phyloP scores from a whole-genome alignment of 768 basidiomycete genomes.

The Tephrocybe sp. region DNA sequence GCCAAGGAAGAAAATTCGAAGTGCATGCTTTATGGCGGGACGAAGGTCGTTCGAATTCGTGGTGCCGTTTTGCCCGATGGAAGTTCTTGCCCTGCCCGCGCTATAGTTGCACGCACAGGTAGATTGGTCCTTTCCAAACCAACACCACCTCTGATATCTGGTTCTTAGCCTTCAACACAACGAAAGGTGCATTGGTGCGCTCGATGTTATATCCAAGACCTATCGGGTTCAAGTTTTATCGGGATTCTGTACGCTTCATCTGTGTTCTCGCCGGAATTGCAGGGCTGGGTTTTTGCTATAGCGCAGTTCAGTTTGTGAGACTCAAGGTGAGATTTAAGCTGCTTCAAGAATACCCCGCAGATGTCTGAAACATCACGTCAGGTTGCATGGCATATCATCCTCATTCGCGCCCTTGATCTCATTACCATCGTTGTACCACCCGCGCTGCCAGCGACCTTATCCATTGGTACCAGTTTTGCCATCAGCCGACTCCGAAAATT shows the following conservation, averaged over 20 bases:
- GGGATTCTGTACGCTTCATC: conserved; percentile 88
- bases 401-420: conserved; percentile 89
- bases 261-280: conserved; percentile 90
- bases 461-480: conserved; percentile 96
- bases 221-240: conserved; percentile 98
- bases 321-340: conserved; percentile 78
- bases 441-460: conserved; percentile 93
- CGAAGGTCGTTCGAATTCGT: conserved; percentile 84
- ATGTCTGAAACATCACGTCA: conserved; percentile 28
- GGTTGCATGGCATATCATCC: conserved; percentile 88
- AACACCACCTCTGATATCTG: background rate
- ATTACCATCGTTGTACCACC: conserved; percentile 98
- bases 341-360: no score
- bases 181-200: conserved; percentile 91
- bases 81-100: conserved; percentile 63
- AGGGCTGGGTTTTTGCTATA: conserved; percentile 84
- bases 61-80: conserved; percentile 54
- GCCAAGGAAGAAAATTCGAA: conserved; percentile 72
- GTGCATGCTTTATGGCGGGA: conserved; percentile 87
- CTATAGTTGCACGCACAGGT: conserved; percentile 87
- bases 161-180: conserved; percentile 82
- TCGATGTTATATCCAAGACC: conserved; percentile 99
- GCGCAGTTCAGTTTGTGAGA: conserved; percentile 86
- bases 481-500: conserved; percentile 81
- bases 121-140: conserved; percentile 6